Percentiles rank a stretch among this genome's conserved stretches.
phyloP scores from a whole-genome alignment of 2,329 filamentous ascomycete genomes.

The Fusarium agapanthi region DNA sequence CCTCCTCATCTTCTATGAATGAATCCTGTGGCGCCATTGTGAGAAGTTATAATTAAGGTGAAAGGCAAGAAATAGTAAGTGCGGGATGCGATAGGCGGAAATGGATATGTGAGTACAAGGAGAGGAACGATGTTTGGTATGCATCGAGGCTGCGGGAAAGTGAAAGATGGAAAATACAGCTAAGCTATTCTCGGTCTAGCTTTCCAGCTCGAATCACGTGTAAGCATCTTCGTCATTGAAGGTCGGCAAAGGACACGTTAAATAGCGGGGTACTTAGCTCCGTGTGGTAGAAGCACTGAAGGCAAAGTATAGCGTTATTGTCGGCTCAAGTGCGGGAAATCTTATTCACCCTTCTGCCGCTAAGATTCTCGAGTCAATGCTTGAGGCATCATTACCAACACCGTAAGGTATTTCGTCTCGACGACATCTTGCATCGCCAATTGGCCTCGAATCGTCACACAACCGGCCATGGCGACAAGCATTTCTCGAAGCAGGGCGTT shows the following conservation, averaged over 20 bases:
- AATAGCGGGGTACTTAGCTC: slow-evolving; percentile 31
- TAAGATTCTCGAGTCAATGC: slow-evolving; percentile 41
- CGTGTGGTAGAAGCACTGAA: not conserved
- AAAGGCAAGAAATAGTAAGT: slow-evolving; percentile 29
- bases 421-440: slow-evolving; percentile 49
- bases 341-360: slow-evolving; percentile 21
- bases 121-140: slow-evolving; percentile 40
- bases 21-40: slow-evolving; percentile 74
- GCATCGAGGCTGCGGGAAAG: slow-evolving; percentile 43
- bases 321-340: slow-evolving; percentile 46
- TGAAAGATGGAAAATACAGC: slow-evolving; percentile 41
- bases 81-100: slow-evolving; percentile 30
- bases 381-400: slow-evolving; percentile 46
- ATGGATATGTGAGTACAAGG: slow-evolving; percentile 37
- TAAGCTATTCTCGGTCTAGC: slow-evolving; percentile 37
- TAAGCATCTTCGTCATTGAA: slow-evolving; percentile 6
- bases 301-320: slow-evolving; percentile 32
- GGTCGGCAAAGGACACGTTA: not conserved
- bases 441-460: slow-evolving; percentile 52
- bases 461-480: slow-evolving; percentile 67
- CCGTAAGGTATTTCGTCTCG: slow-evolving; percentile 40
- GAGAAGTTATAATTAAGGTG: slow-evolving; percentile 37
- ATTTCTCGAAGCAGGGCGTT: slow-evolving; percentile 65
- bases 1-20: slow-evolving; percentile 77
- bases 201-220: slow-evolving; percentile 34